Base-by-base conservation (phyloP, 2,329 filamentous ascomycete species). In the Alternaria longipes region DNA sequence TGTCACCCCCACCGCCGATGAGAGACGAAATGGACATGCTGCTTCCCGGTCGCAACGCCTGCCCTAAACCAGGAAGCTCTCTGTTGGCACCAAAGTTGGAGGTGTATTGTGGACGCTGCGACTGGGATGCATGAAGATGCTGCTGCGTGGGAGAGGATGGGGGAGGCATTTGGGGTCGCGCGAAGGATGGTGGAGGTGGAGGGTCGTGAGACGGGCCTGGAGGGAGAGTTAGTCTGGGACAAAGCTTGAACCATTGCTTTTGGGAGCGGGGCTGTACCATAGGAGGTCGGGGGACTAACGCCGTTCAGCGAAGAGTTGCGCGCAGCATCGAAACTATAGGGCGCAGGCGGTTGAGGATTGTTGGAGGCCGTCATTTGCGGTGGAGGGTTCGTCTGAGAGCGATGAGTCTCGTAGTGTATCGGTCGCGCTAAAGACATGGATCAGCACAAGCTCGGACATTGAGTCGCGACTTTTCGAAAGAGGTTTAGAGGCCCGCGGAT, bases 1-100 rank as follows among this genome's bases (percentile, higher is more conserved):
- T 72, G 82, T 82, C 77, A 84, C 83, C 77, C 83, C 83, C 74
- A 78, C 77, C 82, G 60, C 89, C 89, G 61, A 91, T 84, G 78
- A 92, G 86, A 45, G 89, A 89, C n/a, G 88, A 90, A 77, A 91
- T 91, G 47, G 89, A 90, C 89, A 91, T 91, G 79, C 87, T 89
- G 71, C 86, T 86, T 54, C 85, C 85, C 12, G 86, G 85, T 60
- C 88, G 84, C 74, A 86, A 82, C 58, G 81, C 77, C 22, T 84
- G 81, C 22, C 80, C 81, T 44, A 85, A 72, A 18, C 81, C 79
- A 50, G 86, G 83, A 49, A 86, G 80, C 66, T 90, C 88, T 72
- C 87, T 85, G 61, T 81, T 80, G 26, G 77, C 79, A 53, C 80
- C 77, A 66, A 85, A 85, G 41, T 60, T 66, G 38, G 65, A 59